These are phyloP conservation scores for Thelephora aurantiotincta DNA, from an alignment of 768 basidiomycete genomes.

Conservation along the genomic window DNA sequence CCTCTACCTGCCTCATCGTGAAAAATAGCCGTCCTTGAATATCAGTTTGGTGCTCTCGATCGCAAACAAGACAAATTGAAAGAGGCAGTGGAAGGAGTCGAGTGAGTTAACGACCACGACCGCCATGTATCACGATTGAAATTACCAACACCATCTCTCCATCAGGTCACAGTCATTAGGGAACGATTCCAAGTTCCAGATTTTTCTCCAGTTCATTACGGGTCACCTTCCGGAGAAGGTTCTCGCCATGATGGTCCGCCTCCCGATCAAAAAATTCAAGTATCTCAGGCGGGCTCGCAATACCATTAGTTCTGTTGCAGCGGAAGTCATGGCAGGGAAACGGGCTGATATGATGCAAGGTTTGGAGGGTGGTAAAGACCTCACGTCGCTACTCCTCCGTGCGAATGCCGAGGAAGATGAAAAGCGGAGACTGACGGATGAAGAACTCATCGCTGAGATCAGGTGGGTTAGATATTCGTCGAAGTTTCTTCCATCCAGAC, in stretches of 20 bases:
- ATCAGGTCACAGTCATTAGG: not conserved
- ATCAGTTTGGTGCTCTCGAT: too few relatives aligned
- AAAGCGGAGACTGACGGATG: constrained; percentile 20
- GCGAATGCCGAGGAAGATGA: constrained; percentile 38
- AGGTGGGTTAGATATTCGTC: constrained; percentile 5
- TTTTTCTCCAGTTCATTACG: not conserved
- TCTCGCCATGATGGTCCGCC: not conserved
- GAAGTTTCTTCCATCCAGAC: not conserved
- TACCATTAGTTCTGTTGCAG: not conserved
- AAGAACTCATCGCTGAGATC: constrained; percentile 17
- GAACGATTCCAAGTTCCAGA: not conserved
- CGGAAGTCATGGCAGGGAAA: not conserved
- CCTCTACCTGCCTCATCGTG: not conserved
- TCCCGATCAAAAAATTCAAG: not conserved
- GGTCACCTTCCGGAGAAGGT: not conserved
- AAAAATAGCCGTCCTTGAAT: constrained; percentile 25
- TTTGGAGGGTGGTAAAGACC: not conserved
- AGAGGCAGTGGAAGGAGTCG: constrained; percentile 33
- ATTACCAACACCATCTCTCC: not conserved
- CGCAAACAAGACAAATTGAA: too few relatives aligned
- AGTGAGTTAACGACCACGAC: too few relatives aligned
- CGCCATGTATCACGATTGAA: too few relatives aligned
- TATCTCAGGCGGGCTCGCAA: not conserved
- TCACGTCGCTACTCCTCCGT: constrained; percentile 22
- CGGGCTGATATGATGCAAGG: not conserved